Conservation (phyloP, 768 basidiomycete genomes). For the Clitopilus hobsonii region DNA sequence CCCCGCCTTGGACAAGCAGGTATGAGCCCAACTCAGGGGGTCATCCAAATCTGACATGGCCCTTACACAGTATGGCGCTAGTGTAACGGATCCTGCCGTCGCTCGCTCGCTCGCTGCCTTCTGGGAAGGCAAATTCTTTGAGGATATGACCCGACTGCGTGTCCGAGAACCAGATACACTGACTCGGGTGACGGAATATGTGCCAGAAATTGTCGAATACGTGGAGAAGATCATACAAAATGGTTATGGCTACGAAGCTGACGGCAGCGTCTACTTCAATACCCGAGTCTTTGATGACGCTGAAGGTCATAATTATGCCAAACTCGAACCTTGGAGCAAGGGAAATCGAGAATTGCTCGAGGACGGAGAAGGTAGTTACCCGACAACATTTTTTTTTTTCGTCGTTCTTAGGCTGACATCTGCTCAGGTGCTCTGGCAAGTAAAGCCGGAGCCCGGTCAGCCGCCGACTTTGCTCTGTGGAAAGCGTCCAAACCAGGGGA, state of each 20-base stretch:
- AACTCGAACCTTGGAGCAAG: conserved; percentile 94
- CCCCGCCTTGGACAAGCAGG: conserved; percentile 69
- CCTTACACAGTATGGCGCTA: conserved; percentile 75
- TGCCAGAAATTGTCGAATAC: conserved; percentile 90
- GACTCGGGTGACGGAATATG: conserved; percentile 95
- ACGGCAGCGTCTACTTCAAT: conserved; percentile 91
- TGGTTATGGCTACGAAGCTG: conserved; percentile 67
- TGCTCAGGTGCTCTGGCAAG: conserved; percentile 32
- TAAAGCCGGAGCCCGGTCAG: conserved; percentile 64
- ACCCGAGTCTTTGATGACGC: conserved; percentile 76
- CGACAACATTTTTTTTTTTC: neutral
- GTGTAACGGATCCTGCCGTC: conserved; percentile 82
- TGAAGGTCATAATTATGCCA: conserved; percentile 82
- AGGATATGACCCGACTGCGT: conserved; percentile 85
- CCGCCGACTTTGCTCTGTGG: conserved; percentile 96
- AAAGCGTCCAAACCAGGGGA: conserved; percentile 96
- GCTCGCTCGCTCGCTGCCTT: conserved; percentile 77
- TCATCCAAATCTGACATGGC: no score
- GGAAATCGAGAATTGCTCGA: conserved; percentile 86
- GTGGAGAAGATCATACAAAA: conserved; percentile 82
- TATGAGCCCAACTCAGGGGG: conserved; percentile 31
- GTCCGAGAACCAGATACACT: conserved; percentile 86
- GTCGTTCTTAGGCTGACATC: neutral
- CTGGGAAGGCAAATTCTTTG: conserved; percentile 90
- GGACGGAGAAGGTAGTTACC: conserved; percentile 77